phyloP scores from a whole-genome alignment of 495 filamentous ascomycete genomes.

The Daldinia grandis region DNA sequence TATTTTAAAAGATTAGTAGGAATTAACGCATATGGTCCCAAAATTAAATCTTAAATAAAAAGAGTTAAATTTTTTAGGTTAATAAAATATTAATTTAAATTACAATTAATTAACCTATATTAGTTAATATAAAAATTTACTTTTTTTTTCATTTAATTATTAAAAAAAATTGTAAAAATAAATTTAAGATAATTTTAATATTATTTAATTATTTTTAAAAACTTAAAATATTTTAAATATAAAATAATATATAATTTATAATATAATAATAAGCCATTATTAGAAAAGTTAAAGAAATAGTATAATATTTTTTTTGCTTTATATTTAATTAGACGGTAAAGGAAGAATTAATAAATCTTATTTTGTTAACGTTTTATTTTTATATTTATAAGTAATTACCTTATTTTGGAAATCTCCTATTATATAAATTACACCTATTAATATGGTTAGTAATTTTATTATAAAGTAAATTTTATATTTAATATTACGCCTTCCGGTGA shows the following conservation, averaged over 20 bases:
- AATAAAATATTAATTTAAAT: background rate
- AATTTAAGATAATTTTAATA: background rate
- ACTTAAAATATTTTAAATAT: background rate
- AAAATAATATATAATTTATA: background rate
- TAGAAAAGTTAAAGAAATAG: background rate
- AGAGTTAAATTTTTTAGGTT: background rate
- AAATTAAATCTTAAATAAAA: background rate
- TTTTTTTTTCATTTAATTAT: background rate
- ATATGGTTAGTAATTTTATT: background rate
- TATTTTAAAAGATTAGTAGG: background rate
- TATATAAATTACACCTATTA: background rate
- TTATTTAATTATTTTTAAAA: background rate
- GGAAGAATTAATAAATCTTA: background rate
- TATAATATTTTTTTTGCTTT: background rate
- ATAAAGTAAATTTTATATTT: background rate
- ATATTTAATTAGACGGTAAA: background rate
- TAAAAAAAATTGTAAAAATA: background rate
- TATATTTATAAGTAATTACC: background rate
- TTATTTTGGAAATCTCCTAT: background rate
- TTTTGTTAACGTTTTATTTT: background rate
- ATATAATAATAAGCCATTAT: constrained; percentile 6
- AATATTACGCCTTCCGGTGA: background rate
- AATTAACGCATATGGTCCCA: background rate
- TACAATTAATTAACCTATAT: background rate
- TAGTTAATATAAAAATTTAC: background rate